Evolutionary conservation across 2,329 filamentous ascomycete species (phyloP), one percentile per base, ranked within the genome.

Genomic region (Tolypocladium capitatum): DNA sequence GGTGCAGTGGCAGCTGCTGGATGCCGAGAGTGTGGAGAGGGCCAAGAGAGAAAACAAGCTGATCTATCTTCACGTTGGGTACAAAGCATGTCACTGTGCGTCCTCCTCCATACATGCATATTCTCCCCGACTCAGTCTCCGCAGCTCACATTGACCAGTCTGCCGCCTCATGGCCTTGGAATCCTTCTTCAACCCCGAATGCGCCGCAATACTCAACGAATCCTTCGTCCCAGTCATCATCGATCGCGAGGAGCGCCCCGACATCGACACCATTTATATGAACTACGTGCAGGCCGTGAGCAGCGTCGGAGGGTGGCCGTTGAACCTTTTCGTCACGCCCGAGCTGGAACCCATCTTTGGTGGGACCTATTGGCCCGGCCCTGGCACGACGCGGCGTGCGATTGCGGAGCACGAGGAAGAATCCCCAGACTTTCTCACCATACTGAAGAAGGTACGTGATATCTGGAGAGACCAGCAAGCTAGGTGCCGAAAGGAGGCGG

Each of bases 251-350:
- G 88, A 95, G 66, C 81, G 91, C 27, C 91, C 91, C 9, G 90
- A 97, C 61, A 81, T 97, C 53, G 92, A 98, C 61, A 82, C 86
- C 52, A 90, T 97, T 54, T 97, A 97, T 65, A 96, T 96, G 88
- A 95, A 95, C 69, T 98, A 95, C 64, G 84, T 95, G 36, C 89
- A 96, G 63, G 91, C 91, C 1, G 91, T 92, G 11, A 94, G 85
- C 49, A 89, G 86, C 20, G 83, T 80, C 2, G 91, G 89, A 10
- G 92, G 92, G 35, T 97, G 92, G 90, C 92, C 92, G 1, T 69
- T 97, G 51, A 97, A 96, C 60, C 83, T 95, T n/a, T 97, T 98
- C 62, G 75, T 97, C 30, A 98, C 92, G 0, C 89, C 92, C 1
- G 83, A 94, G 55, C 75, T 97, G 27, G 84, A 95, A 60, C 92